A percentile compares a stretch with the other conserved stretches of the same genome.
Conservation (phyloP, 164 flowering plant species). For the Annona squamosa region DNA sequence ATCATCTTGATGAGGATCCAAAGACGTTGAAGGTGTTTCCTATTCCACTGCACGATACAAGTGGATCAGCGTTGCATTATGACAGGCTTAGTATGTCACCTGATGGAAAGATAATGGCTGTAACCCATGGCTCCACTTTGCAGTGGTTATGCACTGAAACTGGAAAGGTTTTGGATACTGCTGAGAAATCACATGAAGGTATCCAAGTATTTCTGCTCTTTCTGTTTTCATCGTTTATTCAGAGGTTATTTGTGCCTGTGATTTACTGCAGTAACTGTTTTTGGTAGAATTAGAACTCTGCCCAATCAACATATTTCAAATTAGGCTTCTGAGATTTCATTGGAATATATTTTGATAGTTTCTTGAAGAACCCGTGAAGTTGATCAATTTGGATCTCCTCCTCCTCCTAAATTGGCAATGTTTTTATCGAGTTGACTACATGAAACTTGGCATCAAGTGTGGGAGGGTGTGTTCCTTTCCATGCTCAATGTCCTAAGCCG, state of each 20-base stretch:
- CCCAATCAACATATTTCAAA: background rate
- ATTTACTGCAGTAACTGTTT: background rate
- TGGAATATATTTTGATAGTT: background rate
- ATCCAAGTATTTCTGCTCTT: conserved; percentile 6
- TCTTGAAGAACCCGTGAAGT: background rate
- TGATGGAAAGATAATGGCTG: conserved; percentile 85
- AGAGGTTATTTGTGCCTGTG: background rate
- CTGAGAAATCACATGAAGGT: conserved; percentile 95
- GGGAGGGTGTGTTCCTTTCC: no score
- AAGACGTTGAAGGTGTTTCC: conserved; percentile 85
- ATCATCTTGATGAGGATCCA: conserved; percentile 95
- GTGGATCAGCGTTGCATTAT: conserved; percentile 62
- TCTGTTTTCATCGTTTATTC: background rate
- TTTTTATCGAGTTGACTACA: background rate
- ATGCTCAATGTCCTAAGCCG: no score
- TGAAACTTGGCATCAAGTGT: background rate
- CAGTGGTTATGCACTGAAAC: conserved; percentile 84
- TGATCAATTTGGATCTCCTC: background rate
- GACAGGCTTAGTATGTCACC: conserved; percentile 82
- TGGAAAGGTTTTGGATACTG: conserved; percentile 81
- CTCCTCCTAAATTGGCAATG: background rate
- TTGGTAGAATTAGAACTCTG: background rate
- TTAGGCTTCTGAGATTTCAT: background rate
- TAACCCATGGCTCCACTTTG: conserved; percentile 68
- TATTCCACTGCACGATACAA: conserved; percentile 74